Evolutionary conservation across 352 stramenopile species (phyloP), one percentile per base, ranked within the genome.

Genomic region (Achlya hypogyna): DNA sequence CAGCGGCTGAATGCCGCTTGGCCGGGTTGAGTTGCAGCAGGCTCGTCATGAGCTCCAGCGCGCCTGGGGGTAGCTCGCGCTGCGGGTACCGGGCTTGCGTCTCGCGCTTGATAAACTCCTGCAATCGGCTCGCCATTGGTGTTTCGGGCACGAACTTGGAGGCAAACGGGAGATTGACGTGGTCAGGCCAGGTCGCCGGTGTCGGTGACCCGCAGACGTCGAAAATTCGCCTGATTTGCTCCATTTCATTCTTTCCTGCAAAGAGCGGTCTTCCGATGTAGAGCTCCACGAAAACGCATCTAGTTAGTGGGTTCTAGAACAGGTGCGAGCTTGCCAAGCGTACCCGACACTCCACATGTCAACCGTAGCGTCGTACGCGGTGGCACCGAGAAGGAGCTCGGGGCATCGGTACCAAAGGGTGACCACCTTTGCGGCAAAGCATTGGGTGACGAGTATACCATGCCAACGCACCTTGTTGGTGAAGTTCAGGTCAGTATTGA

Each of bases 381-480:
- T 97, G n/a, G 82, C 91, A 8, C 94, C 91, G 12, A 98, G 79
- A 25, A 98, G 74, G 4, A 98, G 80, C 75, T 98, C 95, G 0
- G 95, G 95, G 4, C 93, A 83, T 0, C 95, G 82, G 69, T 98
- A 98, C 95, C 95, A 98, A 9, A 97, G 74, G 31, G 95, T 98
- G 14, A 97, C 93, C 2, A 98, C 87, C 63, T 67, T 45, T 6
- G 28, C 16, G 22, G 18, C 23, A 52, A 40, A 69, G n/a, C n/a
- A n/a, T n/a, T n/a, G n/a, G n/a, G n/a, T n/a, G n/a, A n/a, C n/a
- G n/a, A n/a, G n/a, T n/a, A n/a, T n/a, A n/a, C n/a, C n/a, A n/a
- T n/a, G n/a, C n/a, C n/a, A n/a, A n/a, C n/a, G n/a, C n/a, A n/a
- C 95, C 67, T 98, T 98, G 84, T 98, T 97, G 12, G 93, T 98